Evolutionary conservation across 2,329 filamentous ascomycete species (phyloP), one percentile per base, ranked within the genome.

Genomic region (Ceratocystis cubensis): DNA sequence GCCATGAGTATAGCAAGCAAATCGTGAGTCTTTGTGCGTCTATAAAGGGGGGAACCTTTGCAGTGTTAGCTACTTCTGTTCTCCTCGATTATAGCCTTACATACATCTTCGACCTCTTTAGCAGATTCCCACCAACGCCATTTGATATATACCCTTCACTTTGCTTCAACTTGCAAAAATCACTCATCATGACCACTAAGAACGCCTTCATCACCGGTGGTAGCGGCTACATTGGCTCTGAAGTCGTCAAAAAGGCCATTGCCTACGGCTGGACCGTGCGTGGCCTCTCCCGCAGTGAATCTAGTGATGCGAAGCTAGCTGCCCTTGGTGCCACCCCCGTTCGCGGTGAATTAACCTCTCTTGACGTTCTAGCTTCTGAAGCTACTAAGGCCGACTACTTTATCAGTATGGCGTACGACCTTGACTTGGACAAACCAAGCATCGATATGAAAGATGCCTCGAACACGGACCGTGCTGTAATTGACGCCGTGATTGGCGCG

Each of bases 151-250:
- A 17, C 22, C 59, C 8, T 30, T 25, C 15, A 22, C 28, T 44
- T 13, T 37, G 30, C 30, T 10, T 28, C n/a, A 22, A 25, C 46
- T 8, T 2, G 22, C 25, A 28, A 1, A 28, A 28, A 5, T 28
- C 25, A 28, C 25, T 28, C 3, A 28, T 33, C 53, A 67, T 64
- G 63, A 5, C 59, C n/a, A 10, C 46, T n/a, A 68, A 66, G 28
- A 65, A n/a, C 48, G 62, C 70, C 62, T 78, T 78, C 71, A 73
- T 79, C 5, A 78, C 77, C 46, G 77, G 77, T 1, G 77, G 73
- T 10, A 75, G 69, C 63, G 77, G 77, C 41, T 77, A 75, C 69
- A 69, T 78, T 45, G 77, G 77, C 66, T 70, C 71, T 3, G 70
- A 70, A 20, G 67, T 80, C 22, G 73, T 72, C 46, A 70, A 73